Conservation (phyloP, 2,329 filamentous ascomycete genomes). For the Cyphellophora attinorum region DNA sequence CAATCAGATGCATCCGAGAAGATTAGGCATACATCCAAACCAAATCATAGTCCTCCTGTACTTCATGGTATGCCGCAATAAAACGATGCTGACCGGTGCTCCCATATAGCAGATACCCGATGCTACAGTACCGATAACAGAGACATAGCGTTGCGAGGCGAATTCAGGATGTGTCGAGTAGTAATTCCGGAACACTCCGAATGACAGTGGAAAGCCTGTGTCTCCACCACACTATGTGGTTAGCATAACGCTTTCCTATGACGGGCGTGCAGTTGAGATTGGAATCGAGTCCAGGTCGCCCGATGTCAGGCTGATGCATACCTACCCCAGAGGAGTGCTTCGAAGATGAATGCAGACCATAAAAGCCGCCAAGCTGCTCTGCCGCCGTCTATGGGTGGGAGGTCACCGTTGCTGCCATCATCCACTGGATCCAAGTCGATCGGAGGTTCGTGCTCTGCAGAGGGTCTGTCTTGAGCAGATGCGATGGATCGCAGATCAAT, state of each 20-base stretch:
- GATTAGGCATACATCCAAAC: constrained; percentile 21
- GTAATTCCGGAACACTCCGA: constrained; percentile 26
- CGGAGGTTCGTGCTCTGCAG: too few species aligned
- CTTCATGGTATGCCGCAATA: constrained; percentile 25
- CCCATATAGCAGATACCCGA: constrained; percentile 16
- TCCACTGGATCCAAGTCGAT: too few species aligned
- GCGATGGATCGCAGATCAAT: too few species aligned
- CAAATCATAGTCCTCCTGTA: constrained; percentile 28
- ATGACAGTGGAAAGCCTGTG: constrained; percentile 20
- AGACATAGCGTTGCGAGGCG: constrained; percentile 18
- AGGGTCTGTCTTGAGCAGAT: too few species aligned
- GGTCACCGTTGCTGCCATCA: not conserved
- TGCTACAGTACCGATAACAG: constrained; percentile 25
- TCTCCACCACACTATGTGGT: not conserved
- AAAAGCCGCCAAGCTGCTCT: constrained; percentile 15
- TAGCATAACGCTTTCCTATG: not conserved
- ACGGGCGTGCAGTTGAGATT: not conserved
- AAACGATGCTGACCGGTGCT: constrained; percentile 19
- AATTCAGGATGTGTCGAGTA: constrained; percentile 21
- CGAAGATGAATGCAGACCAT: constrained; percentile 15
- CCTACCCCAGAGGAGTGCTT: constrained; percentile 16
- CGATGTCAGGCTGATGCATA: too few species aligned
- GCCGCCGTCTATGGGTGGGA: constrained; percentile 11
- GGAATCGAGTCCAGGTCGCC: too few species aligned
- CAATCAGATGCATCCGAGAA: not conserved